Evolutionary conservation across 2,329 filamentous ascomycete species (phyloP), one percentile per base, ranked within the genome.

Genomic region (Talaromyces sp.): DNA sequence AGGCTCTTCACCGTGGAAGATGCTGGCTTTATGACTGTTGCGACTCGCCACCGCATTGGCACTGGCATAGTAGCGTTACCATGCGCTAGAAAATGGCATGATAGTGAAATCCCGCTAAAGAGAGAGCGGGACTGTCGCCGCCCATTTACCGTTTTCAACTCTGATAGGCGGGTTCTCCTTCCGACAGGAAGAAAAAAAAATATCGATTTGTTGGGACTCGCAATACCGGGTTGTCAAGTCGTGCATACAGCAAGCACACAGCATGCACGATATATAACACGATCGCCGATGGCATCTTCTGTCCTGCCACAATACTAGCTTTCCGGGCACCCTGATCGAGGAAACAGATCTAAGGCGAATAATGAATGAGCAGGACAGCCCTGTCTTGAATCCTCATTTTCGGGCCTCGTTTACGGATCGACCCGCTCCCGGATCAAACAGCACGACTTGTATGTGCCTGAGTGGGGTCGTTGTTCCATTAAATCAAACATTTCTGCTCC

Each of bases 121-220:
- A 27, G 44, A 23, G 44, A 47, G 44, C 8, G 44, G 44, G 18
- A 47, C 44, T 47, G 44, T 47, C n/a, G 10, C 44, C 8, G 10
- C 44, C 8, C n/a, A 47, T 47, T n/a, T 4, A 47, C 2, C 5
- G 9, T 47, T 47, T 47, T 14, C 27, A 23, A n/a, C 16, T 47
- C n/a, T 59, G 60, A 62, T 62, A 59, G 60, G 60, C 30, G 60
- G 56, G 55, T 33, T 30, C n/a, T n/a, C 16, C 1, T 56, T 44
- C 55, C 60, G 42, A 12, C 44, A 47, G 60, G 33, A 51, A n/a
- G 18, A 18, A 47, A 47, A 57, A 34, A 54, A 23, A 23, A 23
- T 23, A 23, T 23, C 23, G 23, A 61, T 51, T 54, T 28, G 59
- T 33, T 36, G 54, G 47, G 34, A 9, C 18, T 57, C 53, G 28